Conservation (phyloP, 441 rosid species). For the Adansonia rubrostipa region DNA sequence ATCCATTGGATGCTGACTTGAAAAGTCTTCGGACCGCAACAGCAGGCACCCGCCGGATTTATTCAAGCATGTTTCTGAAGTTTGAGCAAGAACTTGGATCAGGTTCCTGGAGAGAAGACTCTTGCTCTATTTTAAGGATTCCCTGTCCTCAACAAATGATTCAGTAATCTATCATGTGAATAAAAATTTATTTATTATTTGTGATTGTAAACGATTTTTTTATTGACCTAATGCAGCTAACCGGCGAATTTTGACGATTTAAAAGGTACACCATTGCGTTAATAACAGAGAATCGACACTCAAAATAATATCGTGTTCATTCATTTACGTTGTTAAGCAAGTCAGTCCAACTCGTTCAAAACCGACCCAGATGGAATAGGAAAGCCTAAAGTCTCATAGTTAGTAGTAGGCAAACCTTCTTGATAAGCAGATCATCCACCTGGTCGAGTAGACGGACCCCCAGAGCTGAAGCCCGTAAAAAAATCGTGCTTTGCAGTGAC, state of each 20-base stretch:
- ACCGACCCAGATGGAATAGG: background rate
- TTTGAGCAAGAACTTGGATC: constrained; percentile 41
- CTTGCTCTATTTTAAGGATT: constrained; percentile 34
- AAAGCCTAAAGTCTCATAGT: constrained; percentile 18
- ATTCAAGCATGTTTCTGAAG: constrained; percentile 41
- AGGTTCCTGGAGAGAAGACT: constrained; percentile 34
- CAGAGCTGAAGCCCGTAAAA: constrained; percentile 34
- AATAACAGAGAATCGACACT: too few relatives aligned
- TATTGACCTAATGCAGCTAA: background rate
- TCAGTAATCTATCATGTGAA: background rate
- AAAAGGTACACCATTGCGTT: too few relatives aligned
- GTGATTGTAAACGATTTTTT: too few relatives aligned
- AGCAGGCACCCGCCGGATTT: constrained; percentile 38
- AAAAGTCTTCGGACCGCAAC: constrained; percentile 25
- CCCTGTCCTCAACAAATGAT: background rate
- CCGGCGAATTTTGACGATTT: too few relatives aligned
- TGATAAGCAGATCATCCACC: constrained; percentile 28
- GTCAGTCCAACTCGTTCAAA: background rate
- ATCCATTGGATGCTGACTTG: constrained; percentile 45
- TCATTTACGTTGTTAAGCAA: background rate
- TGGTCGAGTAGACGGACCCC: constrained; percentile 35
- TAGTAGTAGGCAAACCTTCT: constrained; percentile 37
- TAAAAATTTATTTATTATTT: background rate
- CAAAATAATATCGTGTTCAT: background rate
- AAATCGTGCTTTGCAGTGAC: constrained; percentile 30